Percentiles rank a stretch among this genome's conserved stretches.
These are phyloP conservation scores for Gastroboletus turbinatus DNA, from an alignment of 1,284 basidiomycete genomes.

Conservation along the genomic window DNA sequence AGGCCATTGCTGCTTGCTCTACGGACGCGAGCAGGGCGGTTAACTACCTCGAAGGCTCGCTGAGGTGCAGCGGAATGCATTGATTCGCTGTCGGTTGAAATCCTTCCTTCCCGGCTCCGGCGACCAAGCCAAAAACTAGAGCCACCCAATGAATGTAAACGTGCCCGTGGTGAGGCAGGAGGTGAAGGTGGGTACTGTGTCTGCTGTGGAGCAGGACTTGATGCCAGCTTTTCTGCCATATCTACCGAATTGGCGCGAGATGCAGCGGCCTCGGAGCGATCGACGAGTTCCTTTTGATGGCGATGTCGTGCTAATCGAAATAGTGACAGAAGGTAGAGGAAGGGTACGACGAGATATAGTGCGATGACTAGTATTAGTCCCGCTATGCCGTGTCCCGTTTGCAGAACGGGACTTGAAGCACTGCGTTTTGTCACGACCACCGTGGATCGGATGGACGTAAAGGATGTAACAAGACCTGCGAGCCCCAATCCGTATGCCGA, in stretches of 20 bases:
- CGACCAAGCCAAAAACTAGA: slow-evolving; percentile 44
- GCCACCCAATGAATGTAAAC: slow-evolving; percentile 53
- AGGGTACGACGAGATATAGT: slow-evolving; percentile 56
- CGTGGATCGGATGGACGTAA: slow-evolving; percentile 49
- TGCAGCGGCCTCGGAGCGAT: slow-evolving; percentile 22
- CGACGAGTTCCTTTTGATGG: slow-evolving; percentile 19
- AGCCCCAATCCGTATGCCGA: slow-evolving; percentile 61
- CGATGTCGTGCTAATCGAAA: slow-evolving; percentile 23
- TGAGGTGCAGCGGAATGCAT: slow-evolving; percentile 42
- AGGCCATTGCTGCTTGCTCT: slow-evolving; percentile 49
- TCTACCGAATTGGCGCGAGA: slow-evolving; percentile 43
- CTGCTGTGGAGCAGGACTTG: slow-evolving; percentile 37
- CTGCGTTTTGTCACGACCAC: slow-evolving; percentile 35
- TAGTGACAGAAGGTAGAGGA: slow-evolving; percentile 39
- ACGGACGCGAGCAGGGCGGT: slow-evolving; percentile 55
- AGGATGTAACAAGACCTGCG: slow-evolving; percentile 58
- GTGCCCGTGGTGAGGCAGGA: slow-evolving; percentile 45
- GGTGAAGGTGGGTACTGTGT: slow-evolving; percentile 42
- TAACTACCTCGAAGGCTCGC: slow-evolving; percentile 69
- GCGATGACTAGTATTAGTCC: slow-evolving; percentile 61
- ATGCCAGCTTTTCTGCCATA: slow-evolving; percentile 48
- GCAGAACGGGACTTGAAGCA: slow-evolving; percentile 40
- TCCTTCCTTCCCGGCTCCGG: slow-evolving; percentile 44
- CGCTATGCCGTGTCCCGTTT: slow-evolving; percentile 60
- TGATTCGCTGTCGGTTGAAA: slow-evolving; percentile 53